A percentile compares a stretch with the other conserved stretches of the same genome.
phyloP scores from a whole-genome alignment of 768 basidiomycete genomes.

The Lactarius evosmus region DNA sequence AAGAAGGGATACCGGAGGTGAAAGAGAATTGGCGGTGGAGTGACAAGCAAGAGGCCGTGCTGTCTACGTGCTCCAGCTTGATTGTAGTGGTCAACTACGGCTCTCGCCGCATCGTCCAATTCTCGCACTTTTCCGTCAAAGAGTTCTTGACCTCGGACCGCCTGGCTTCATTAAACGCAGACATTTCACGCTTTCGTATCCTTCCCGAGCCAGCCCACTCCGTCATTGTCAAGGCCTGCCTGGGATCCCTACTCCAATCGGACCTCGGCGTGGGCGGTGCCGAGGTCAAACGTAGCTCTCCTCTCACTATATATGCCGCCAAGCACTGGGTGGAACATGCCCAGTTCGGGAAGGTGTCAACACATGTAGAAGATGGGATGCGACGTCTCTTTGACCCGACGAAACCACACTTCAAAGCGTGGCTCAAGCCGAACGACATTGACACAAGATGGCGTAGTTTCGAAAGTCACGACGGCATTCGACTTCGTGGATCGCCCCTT shows the following conservation, averaged over 20 bases:
- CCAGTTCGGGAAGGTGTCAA: not conserved
- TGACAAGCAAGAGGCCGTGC: not conserved
- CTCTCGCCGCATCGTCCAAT: not conserved
- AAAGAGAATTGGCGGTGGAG: not conserved
- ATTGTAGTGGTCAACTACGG: not conserved
- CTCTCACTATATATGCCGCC: accelerated
- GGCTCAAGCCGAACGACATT: not conserved
- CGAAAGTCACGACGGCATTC: too few species aligned
- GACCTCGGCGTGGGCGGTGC: too few species aligned
- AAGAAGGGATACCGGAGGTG: not conserved
- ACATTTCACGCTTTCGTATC: not conserved
- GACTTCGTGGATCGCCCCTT: not conserved
- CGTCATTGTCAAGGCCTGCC: not conserved
- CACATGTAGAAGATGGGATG: not conserved
- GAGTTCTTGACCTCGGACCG: not conserved
- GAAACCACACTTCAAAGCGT: not conserved
- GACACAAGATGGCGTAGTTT: too few species aligned
- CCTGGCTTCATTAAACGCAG: not conserved
- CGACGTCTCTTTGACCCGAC: not conserved
- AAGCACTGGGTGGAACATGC: not conserved
- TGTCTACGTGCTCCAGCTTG: not conserved
- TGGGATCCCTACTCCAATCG: not conserved
- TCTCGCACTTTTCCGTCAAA: not conserved
- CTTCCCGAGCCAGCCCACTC: not conserved
- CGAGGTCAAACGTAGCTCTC: accelerated